A percentile compares a stretch with the other conserved stretches of the same genome.
Conservation (phyloP, 1,284 basidiomycete species). For the Gymnopus androsaceus region DNA sequence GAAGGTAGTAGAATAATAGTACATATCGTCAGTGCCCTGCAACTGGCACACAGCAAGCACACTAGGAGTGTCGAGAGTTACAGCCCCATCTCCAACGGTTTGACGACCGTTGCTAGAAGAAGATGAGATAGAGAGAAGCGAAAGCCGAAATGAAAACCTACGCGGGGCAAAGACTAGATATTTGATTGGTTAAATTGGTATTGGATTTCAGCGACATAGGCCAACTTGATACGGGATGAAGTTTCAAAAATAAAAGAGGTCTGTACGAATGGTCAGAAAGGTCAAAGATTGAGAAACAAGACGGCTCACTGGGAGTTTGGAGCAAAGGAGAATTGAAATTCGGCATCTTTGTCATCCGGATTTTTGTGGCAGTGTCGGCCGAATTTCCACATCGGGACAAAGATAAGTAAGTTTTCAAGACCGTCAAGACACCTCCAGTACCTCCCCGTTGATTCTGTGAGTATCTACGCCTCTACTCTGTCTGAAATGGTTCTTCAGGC, state of each 20-base stretch:
- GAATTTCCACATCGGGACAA: no score
- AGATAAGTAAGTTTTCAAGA: no score
- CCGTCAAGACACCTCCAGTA: conserved; percentile 3
- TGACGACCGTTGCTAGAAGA: conserved; percentile 81
- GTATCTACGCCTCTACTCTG: not conserved
- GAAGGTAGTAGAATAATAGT: conserved; percentile 87
- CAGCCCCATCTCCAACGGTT: conserved; percentile 91
- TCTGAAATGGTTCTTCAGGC: not conserved
- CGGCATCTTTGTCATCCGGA: no score
- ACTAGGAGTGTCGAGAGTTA: conserved; percentile 73
- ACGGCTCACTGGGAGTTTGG: conserved; percentile 7
- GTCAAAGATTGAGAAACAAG: not conserved
- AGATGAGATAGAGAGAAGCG: conserved; percentile 31
- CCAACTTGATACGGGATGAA: conserved; percentile 64
- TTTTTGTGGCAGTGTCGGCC: no score
- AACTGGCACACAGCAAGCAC: conserved; percentile 83
- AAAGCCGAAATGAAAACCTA: conserved; percentile 46
- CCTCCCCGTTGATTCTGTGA: conserved; percentile 15
- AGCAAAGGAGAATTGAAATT: not conserved
- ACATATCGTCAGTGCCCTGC: conserved; percentile 76
- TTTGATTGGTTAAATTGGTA: conserved; percentile 70
- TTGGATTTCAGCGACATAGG: conserved; percentile 73
- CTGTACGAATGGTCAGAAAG: conserved; percentile 4
- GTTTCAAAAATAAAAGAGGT: conserved; percentile 3
- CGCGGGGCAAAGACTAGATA: conserved; percentile 90